Evolutionary conservation across 129 eudicot species (phyloP), one percentile per base, ranked within the genome.

Genomic region (Flaveria linearis): DNA sequence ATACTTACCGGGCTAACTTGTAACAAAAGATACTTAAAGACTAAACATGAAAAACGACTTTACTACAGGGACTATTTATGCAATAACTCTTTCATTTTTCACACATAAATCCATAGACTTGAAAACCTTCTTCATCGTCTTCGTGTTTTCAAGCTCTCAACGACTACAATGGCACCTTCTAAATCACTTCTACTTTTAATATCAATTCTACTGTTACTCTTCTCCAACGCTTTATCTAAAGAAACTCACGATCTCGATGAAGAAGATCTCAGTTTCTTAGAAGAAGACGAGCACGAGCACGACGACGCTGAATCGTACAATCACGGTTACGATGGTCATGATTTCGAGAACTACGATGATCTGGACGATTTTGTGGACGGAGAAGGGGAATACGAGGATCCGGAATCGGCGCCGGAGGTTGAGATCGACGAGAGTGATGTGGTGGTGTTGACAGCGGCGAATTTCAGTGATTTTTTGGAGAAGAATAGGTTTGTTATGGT

Each of bases 371-470:
- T 78, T 4, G 66, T 1, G 36, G 55, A 16, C 5, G 76, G 39
- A 5, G 87, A 77, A 0, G 68, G 58, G 2, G 84, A 71, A 15
- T 78, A 66, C 41, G 61, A 47, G 2, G 82, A 80, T 7, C 58
- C 80, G 2, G 84, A 84, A 6, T 53, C 68, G 17, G 64, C 23
- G 23, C 53, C 62, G 0, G 71, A 77, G 73, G 82, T 86, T 51
- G 80, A 50, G 58, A 77, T 92, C 64, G 92, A 92, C 74, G 96
- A 90, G 83, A 86, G 82, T 58, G 87, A 92, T 61, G 96, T 92
- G 57, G 92, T 78, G 61, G 88, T 85, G 20, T 63, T 90, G 71
- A 86, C 71, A 78, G 85, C 73, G 23, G 73, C 87, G 30, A 90
- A 88, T 68, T 90, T 90, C 67, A 82, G 73, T 50, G 94, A 90